A percentile compares a stretch with the other conserved stretches of the same genome.
These are phyloP conservation scores for Colletotrichum sp. DNA, from an alignment of 2,329 filamentous ascomycete genomes.

Conservation along the genomic window DNA sequence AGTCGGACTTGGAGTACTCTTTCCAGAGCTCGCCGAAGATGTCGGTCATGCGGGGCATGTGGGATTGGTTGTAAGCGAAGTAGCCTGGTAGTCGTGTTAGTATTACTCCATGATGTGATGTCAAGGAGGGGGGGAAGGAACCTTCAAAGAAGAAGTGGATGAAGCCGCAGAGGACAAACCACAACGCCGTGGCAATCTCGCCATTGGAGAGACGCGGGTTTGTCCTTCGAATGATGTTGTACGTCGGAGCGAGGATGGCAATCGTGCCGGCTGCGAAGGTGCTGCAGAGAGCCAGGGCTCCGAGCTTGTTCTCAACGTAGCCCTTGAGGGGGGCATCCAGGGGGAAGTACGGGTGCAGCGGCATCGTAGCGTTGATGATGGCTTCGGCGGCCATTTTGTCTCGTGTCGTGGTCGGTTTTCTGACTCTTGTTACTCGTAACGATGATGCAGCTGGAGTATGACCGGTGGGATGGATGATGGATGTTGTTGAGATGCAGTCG, in stretches of 20 bases:
- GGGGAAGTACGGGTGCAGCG: slow-evolving; percentile 74
- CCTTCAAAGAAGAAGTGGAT: slow-evolving; percentile 50
- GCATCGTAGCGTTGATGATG: slow-evolving; percentile 3
- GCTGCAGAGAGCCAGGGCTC: slow-evolving; percentile 61
- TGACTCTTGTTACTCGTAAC: not conserved
- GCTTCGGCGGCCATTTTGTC: not conserved
- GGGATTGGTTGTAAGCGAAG: slow-evolving; percentile 48
- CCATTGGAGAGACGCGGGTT: slow-evolving; percentile 55
- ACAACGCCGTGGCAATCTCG: slow-evolving; percentile 69
- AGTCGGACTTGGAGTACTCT: slow-evolving; percentile 62
- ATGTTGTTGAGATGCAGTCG: not conserved
- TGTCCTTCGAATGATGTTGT: slow-evolving; percentile 54
- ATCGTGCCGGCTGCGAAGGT: slow-evolving; percentile 63
- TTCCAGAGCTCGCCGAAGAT: slow-evolving; percentile 63
- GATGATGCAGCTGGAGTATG: not conserved
- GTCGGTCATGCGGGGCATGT: slow-evolving; percentile 43
- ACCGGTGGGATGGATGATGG: not conserved
- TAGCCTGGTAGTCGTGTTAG: slow-evolving; percentile 42
- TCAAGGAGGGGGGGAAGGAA: not conserved
- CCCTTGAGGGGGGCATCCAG: slow-evolving; percentile 63
- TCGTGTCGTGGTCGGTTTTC: not conserved
- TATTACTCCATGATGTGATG: rapidly evolving
- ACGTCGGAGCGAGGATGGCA: slow-evolving; percentile 62
- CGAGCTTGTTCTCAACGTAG: slow-evolving; percentile 71
- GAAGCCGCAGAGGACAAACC: slow-evolving; percentile 75